Base-by-base conservation (phyloP, 371 early-diverging fungal genomes). In the Syncephalastrum monosporum region DNA sequence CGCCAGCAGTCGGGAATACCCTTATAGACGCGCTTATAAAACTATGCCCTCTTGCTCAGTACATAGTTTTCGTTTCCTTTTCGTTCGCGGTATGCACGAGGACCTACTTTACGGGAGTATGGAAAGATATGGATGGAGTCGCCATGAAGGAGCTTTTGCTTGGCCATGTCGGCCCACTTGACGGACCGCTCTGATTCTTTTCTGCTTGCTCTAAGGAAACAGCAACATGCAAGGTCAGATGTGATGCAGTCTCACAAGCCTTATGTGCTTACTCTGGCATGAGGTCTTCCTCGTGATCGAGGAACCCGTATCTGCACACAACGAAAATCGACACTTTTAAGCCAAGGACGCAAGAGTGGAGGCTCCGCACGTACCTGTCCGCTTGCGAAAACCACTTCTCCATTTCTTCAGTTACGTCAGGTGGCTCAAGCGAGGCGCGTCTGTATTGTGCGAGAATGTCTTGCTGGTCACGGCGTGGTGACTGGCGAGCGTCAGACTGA, bases 1-100 rank as follows among this genome's bases (percentile, higher is more conserved):
- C 85, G 67, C 87, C 87, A 87, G 42, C 82, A 74, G 58, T 87
- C 83, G 15, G 87, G 87, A 45, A 87, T 80, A 14, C 87, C 85
- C 66, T 87, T 87, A 67, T 72, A 80, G 1, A 86, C 71, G 38
- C 87, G 68, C 23, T 63, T 67, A 15, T 63, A 56, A 53, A 86
- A 82, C 75, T 86, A 41, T 17, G 10, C 12, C 2, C 10, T 10
- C 21, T 12, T 33, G 38, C 2, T 33, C 38, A 33, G 38, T 33
- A 12, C 38, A 2, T 6, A 2, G 5, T 33, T 10, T 12, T 33
- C 12, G 0, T 10, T 12, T 12, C 10, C 12, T 33, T 33, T 10
- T 10, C 10, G 12, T 12, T 33, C 1, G 38, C 33, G 33, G 13
- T 14, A 17, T 12, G 14, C 15, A 12, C 10, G 4, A 21, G 27